Evolutionary conservation across 164 flowering plant species (phyloP).

Genomic region (Saururus chinensis): DNA sequence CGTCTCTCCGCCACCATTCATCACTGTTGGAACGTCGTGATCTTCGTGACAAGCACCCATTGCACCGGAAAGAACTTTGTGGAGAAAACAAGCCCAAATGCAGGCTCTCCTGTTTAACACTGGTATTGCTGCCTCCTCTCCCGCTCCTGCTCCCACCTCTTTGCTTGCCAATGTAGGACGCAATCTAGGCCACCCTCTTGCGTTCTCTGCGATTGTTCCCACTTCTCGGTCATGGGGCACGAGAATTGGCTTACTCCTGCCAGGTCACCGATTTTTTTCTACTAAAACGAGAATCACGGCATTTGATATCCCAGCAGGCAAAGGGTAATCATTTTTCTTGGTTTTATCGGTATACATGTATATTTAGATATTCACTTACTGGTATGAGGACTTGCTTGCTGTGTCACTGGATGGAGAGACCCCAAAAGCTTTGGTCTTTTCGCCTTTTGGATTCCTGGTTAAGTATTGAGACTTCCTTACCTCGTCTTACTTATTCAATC

Average conservation of each 20-base stretch:
- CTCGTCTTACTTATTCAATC: too few species aligned
- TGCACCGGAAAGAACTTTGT: too few species aligned
- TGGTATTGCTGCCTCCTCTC: neutral
- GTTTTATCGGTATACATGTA: neutral
- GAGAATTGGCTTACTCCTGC: conserved; percentile 2
- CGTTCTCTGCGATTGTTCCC: conserved; percentile 1
- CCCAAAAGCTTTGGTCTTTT: too few species aligned
- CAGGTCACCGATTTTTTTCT: conserved; percentile 11
- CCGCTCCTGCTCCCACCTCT: neutral
- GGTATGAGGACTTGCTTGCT: neutral
- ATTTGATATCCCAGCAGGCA: conserved; percentile 37
- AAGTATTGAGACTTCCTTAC: too few species aligned
- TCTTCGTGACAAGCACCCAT: too few species aligned
- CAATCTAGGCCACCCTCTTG: conserved; percentile 8
- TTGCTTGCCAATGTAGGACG: neutral
- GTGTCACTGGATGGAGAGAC: too few species aligned
- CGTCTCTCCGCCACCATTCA: too few species aligned
- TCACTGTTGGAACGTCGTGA: too few species aligned
- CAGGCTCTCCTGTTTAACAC: neutral
- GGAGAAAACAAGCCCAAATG: neutral
- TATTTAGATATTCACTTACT: neutral
- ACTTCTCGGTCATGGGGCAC: conserved; percentile 1
- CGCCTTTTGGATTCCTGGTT: too few species aligned
- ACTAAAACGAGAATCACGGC: conserved; percentile 11
- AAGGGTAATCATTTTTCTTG: conserved; percentile 26